Conservation (phyloP, 306 rosid genomes). For the Spatholobus suberectus region DNA sequence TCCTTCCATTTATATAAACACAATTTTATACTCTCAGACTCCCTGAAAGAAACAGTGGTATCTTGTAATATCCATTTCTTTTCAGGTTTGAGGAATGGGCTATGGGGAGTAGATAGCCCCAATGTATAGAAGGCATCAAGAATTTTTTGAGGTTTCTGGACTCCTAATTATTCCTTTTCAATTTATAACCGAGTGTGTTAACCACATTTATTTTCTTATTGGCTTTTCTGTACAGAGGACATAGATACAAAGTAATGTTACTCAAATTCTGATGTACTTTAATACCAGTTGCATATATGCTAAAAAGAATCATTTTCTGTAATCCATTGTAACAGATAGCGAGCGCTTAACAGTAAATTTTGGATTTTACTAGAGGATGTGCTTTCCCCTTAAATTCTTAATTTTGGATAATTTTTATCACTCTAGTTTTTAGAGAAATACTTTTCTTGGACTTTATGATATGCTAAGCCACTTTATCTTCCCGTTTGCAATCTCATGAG, state of each 20-base stretch:
- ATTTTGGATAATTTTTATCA: not conserved
- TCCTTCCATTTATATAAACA: conserved; percentile 17
- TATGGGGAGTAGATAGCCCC: conserved; percentile 25
- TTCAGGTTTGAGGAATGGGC: conserved; percentile 48
- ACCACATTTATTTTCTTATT: conserved; percentile 38
- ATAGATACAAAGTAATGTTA: conserved; percentile 37
- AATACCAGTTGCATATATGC: conserved; percentile 34
- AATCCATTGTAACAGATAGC: conserved; percentile 28
- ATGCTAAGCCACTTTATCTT: not conserved
- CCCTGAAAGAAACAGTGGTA: conserved; percentile 25
- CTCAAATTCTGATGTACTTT: conserved; percentile 41
- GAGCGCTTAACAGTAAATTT: conserved; percentile 25
- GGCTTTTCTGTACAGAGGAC: conserved; percentile 46
- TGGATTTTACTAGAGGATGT: conserved; percentile 29
- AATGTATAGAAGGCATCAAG: conserved; percentile 29
- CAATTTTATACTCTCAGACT: conserved; percentile 8
- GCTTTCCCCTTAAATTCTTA: conserved; percentile 3
- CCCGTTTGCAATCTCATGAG: not conserved
- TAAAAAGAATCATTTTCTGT: conserved; percentile 14
- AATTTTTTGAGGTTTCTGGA: conserved; percentile 20
- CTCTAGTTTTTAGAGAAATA: not conserved
- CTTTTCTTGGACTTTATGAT: not conserved
- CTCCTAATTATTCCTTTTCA: conserved; percentile 33
- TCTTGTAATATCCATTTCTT: conserved; percentile 35
- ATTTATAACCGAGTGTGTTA: conserved; percentile 36